Evolutionary conservation across 495 filamentous ascomycete species (phyloP).

Genomic region (Aspergillus baeticus): DNA sequence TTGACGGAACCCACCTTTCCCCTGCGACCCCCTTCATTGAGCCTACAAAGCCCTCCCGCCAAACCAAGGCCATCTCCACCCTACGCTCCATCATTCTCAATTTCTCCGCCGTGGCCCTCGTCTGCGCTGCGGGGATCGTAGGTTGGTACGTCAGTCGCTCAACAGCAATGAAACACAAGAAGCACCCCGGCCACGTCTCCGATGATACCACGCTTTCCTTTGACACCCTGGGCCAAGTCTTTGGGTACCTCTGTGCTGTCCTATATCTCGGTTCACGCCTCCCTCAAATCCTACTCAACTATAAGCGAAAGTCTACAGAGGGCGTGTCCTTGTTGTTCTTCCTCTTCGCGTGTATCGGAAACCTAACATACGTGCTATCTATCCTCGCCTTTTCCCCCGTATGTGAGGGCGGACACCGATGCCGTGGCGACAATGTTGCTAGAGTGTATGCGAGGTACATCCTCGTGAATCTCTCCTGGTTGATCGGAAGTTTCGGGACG

Average conservation of each 20-base stretch:
- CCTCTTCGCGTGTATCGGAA: conserved; percentile 92
- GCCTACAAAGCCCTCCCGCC: conserved; percentile 25
- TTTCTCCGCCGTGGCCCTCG: conserved; percentile 65
- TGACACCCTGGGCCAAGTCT: conserved; percentile 75
- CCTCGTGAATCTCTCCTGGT: conserved; percentile 82
- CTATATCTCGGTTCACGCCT: conserved; percentile 87
- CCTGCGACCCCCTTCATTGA: conserved; percentile 72
- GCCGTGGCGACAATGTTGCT: conserved; percentile 32
- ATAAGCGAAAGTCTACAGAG: conserved; percentile 82
- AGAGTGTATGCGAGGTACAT: conserved; percentile 39
- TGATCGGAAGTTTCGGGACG: conserved; percentile 86
- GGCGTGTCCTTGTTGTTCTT: conserved; percentile 93
- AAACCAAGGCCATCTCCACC: conserved; percentile 37
- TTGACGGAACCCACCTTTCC: conserved; percentile 69
- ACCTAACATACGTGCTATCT: conserved; percentile 87
- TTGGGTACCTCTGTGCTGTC: conserved; percentile 80
- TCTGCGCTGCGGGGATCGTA: conserved; percentile 75
- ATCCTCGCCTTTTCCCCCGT: conserved; percentile 62
- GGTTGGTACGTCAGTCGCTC: conserved; percentile 76
- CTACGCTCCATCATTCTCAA: conserved; percentile 70
- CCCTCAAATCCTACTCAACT: conserved; percentile 89
- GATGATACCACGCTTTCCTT: conserved; percentile 51
- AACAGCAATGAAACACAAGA: conserved; percentile 1
- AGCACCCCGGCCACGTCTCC: conserved; percentile 4
- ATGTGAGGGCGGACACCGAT: conserved; percentile 28